A percentile compares a stretch with the other conserved stretches of the same genome.
These are phyloP conservation scores for Byssochlamys sp. DNA, from an alignment of 2,329 filamentous ascomycete species.

Conservation along the genomic window DNA sequence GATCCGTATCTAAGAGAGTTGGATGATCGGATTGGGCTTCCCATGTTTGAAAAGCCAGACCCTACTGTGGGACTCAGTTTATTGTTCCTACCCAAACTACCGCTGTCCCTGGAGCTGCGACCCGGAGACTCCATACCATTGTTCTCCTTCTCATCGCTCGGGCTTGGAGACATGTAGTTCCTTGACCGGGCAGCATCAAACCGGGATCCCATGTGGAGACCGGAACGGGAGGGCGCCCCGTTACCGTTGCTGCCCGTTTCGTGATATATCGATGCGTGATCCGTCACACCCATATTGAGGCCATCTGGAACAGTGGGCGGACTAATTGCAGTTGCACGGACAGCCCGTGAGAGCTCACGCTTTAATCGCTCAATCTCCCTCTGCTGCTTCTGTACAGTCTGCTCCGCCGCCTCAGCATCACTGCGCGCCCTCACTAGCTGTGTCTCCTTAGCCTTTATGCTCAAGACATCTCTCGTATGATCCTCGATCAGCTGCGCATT, in stretches of 20 bases:
- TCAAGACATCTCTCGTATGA: slow-evolving; percentile 86
- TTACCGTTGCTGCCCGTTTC: slow-evolving; percentile 24
- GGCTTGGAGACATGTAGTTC: slow-evolving; percentile 42
- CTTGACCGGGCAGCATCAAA: slow-evolving; percentile 33
- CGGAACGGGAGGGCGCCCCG: slow-evolving; percentile 18
- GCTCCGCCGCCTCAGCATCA: slow-evolving; percentile 80
- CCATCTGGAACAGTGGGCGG: slow-evolving; percentile 41
- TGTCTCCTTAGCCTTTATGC: slow-evolving; percentile 96
- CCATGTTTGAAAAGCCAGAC: slow-evolving; percentile 24
- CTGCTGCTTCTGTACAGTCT: slow-evolving; percentile 70
- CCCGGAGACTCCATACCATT: slow-evolving; percentile 30
- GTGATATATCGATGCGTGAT: slow-evolving; percentile 37
- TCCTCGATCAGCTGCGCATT: slow-evolving; percentile 96
- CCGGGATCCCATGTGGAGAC: slow-evolving; percentile 29
- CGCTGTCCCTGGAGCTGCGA: slow-evolving; percentile 11
- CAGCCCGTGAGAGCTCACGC: slow-evolving; percentile 57
- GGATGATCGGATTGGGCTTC: slow-evolving; percentile 29
- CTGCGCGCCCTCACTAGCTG: slow-evolving; percentile 85
- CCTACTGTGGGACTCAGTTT: slow-evolving; percentile 37
- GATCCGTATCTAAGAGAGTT: slow-evolving; percentile 20
- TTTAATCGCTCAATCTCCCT: slow-evolving; percentile 89
- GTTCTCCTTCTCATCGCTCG: slow-evolving; percentile 69
- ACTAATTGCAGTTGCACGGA: slow-evolving; percentile 31
- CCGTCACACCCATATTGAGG: slow-evolving; percentile 42
- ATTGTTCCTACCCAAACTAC: slow-evolving; percentile 31